A percentile compares a stretch with the other conserved stretches of the same genome.
These are phyloP conservation scores for Penicillium daleae DNA, from an alignment of 495 filamentous ascomycete genomes.

Conservation along the genomic window DNA sequence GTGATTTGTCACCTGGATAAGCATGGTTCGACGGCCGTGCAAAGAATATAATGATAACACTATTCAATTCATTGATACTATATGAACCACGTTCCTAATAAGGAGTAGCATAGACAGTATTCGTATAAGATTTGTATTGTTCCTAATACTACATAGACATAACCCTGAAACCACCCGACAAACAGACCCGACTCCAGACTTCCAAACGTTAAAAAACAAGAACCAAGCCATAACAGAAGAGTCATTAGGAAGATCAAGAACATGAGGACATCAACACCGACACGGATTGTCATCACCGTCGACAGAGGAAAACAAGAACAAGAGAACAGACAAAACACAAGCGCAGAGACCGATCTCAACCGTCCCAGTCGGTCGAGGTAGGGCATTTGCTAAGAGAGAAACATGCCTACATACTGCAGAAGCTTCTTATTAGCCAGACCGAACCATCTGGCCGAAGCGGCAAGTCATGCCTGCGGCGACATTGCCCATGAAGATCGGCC, in stretches of 20 bases:
- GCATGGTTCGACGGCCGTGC: neutral
- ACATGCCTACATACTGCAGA: too few species aligned
- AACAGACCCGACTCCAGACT: neutral
- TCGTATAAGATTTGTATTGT: neutral
- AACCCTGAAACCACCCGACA: neutral
- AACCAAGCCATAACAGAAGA: slow-evolving; percentile 1
- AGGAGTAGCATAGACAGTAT: neutral
- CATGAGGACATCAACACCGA: slow-evolving; percentile 20
- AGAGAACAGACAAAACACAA: neutral
- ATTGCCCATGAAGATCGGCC: slow-evolving; percentile 42
- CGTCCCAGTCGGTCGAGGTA: slow-evolving; percentile 10
- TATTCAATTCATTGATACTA: neutral
- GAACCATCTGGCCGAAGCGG: slow-evolving; percentile 36
- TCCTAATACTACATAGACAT: slow-evolving; percentile 10
- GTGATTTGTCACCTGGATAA: slow-evolving; percentile 10
- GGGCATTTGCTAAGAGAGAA: neutral
- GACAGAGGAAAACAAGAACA: neutral
- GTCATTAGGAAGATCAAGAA: slow-evolving; percentile 27
- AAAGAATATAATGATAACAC: neutral
- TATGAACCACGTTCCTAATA: neutral
- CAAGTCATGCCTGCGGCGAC: slow-evolving; percentile 48
- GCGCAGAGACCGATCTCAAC: neutral
- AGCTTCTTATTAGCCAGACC: slow-evolving; percentile 2
- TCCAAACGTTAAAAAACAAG: slow-evolving; percentile 7
- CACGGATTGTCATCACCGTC: slow-evolving; percentile 3